A percentile compares a stretch with the other conserved stretches of the same genome.
These are phyloP conservation scores for Fragilaria crotonensis DNA, from an alignment of 108 stramenopile genomes.

Conservation along the genomic window DNA sequence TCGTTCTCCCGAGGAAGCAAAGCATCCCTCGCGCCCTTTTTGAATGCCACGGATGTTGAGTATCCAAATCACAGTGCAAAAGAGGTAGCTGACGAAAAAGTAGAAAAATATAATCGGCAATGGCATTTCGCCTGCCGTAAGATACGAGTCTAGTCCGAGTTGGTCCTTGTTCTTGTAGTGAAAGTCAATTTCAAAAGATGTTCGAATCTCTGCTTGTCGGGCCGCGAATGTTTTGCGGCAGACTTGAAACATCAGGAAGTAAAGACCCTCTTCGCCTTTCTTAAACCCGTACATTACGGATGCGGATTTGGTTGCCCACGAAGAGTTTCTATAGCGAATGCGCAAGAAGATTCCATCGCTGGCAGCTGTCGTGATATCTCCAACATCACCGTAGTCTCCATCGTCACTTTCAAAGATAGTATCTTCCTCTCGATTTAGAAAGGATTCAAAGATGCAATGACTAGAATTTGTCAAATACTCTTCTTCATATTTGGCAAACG, in stretches of 20 bases:
- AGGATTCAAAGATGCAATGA: slow-evolving; percentile 48
- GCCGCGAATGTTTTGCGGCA: slow-evolving; percentile 26
- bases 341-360: slow-evolving; percentile 60
- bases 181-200: slow-evolving; percentile 84
- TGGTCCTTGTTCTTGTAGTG: slow-evolving; percentile 78
- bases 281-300: slow-evolving; percentile 36
- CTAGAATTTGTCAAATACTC: slow-evolving; percentile 26
- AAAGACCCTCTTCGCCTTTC: slow-evolving; percentile 68
- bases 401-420: slow-evolving; percentile 31
- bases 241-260: slow-evolving; percentile 87
- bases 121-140: slow-evolving; percentile 87
- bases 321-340: slow-evolving; percentile 51
- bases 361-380: slow-evolving; percentile 12
- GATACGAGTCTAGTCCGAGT: slow-evolving; percentile 61
- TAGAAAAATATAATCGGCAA: slow-evolving; percentile 81
- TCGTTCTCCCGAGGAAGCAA: slow-evolving; percentile 12
- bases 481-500: slow-evolving; percentile 51
- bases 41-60: slow-evolving; percentile 48
- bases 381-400: slow-evolving; percentile 28
- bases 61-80: slow-evolving; percentile 64
- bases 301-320: slow-evolving; percentile 37
- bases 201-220: slow-evolving; percentile 21
- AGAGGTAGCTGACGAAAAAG: slow-evolving; percentile 66
- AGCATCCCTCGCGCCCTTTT: slow-evolving; percentile 38
- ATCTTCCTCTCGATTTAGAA: slow-evolving; percentile 37